phyloP scores from a whole-genome alignment of 2,329 filamentous ascomycete species.

The Thelonectria blattea region DNA sequence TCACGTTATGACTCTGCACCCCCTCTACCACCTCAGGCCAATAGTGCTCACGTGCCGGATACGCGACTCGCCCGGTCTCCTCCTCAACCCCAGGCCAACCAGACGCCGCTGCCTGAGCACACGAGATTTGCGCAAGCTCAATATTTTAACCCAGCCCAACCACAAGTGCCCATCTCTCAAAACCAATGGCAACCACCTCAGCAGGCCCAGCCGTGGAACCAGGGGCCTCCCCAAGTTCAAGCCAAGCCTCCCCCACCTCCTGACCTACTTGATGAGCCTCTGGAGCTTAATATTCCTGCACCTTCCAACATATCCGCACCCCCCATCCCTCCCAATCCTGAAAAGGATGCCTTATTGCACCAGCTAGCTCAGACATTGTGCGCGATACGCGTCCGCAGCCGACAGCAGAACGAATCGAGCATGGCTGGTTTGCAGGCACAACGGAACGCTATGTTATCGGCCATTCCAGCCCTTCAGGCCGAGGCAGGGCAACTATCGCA shows the following conservation, averaged over 20 bases:
- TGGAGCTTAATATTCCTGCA: slow-evolving; percentile 57
- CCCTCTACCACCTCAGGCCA: slow-evolving; percentile 48
- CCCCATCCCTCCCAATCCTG: slow-evolving; percentile 91
- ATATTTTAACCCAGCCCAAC: slow-evolving; percentile 28
- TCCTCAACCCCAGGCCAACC: slow-evolving; percentile 29
- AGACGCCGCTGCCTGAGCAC: slow-evolving; percentile 24
- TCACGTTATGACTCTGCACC: slow-evolving; percentile 57
- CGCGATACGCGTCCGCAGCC: slow-evolving; percentile 70
- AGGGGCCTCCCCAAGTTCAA: slow-evolving; percentile 31
- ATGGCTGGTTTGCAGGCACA: slow-evolving; percentile 80
- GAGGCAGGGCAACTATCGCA: slow-evolving; percentile 76
- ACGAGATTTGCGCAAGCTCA: slow-evolving; percentile 23
- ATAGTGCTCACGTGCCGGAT: slow-evolving; percentile 20
- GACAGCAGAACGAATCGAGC: slow-evolving; percentile 75
- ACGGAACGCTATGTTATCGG: slow-evolving; percentile 74
- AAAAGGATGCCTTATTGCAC: slow-evolving; percentile 85
- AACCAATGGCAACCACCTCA: slow-evolving; percentile 36
- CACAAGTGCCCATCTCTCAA: slow-evolving; percentile 25
- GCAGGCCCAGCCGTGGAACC: slow-evolving; percentile 37
- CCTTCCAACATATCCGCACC: slow-evolving; percentile 68
- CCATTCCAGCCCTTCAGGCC: slow-evolving; percentile 71
- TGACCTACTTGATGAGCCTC: slow-evolving; percentile 63
- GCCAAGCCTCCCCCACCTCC: slow-evolving; percentile 47
- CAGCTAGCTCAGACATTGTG: slow-evolving; percentile 76
- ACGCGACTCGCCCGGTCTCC: slow-evolving; percentile 23